Evolutionary conservation across 345 rosid species (phyloP).

Genomic region (Camelina laxa): DNA sequence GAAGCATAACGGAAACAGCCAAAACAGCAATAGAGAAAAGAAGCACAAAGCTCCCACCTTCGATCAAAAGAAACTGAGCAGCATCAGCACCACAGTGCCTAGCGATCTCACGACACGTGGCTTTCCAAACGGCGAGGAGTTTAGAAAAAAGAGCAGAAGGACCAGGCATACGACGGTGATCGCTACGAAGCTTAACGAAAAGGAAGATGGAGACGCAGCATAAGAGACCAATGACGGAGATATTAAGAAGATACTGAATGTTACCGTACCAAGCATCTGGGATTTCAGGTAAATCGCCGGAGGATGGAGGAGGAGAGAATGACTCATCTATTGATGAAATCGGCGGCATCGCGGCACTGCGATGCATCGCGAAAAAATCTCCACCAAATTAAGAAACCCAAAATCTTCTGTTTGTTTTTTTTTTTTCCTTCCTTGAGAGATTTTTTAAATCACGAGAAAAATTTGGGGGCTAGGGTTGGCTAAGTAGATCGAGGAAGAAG

Average conservation of each 20-base stretch:
- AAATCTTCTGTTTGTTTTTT: not conserved
- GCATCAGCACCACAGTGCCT: conserved; percentile 97
- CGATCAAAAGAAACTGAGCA: conserved; percentile 86
- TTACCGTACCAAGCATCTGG: conserved; percentile 85
- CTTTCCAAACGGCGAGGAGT: conserved; percentile 98
- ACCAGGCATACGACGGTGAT: conserved; percentile 89
- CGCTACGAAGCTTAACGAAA: conserved; percentile 92
- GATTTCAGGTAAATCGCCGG: conserved; percentile 48
- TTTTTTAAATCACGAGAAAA: not conserved
- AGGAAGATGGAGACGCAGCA: conserved; percentile 86
- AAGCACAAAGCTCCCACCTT: conserved; percentile 83
- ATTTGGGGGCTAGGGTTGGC: conserved; percentile 40
- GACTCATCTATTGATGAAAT: conserved; percentile 29
- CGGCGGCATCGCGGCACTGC: conserved; percentile 41
- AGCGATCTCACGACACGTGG: conserved; percentile 83
- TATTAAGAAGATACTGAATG: conserved; percentile 91
- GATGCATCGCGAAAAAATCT: conserved; percentile 37
- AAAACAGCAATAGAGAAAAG: conserved; percentile 58
- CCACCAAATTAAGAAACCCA: conserved; percentile 1
- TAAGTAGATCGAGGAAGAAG: conserved; percentile 26
- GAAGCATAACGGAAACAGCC: conserved; percentile 72
- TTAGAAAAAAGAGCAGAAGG: conserved; percentile 70
- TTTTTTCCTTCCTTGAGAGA: too few relatives aligned
- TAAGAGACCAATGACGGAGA: conserved; percentile 79
- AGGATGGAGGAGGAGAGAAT: conserved; percentile 55